Conservation (phyloP, 306 rosid species). For the Spatholobus suberectus region DNA sequence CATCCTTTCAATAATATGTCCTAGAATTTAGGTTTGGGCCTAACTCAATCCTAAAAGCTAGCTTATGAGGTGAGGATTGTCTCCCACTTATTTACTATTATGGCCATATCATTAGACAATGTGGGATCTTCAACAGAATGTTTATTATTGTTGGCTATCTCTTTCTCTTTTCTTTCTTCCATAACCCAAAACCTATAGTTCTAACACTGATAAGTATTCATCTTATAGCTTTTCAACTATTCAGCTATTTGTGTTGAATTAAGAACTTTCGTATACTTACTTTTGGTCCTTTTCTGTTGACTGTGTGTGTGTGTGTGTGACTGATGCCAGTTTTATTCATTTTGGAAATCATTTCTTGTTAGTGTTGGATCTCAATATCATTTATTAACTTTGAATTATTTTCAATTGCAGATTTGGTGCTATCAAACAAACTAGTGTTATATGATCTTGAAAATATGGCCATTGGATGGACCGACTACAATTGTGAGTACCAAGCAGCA, state of each 20-base stretch:
- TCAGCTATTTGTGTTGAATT: conserved; percentile 11
- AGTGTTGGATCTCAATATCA: conserved; percentile 11
- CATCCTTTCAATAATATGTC: neutral
- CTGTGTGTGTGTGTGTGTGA: neutral
- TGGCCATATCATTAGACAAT: too few species aligned
- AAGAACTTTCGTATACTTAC: neutral
- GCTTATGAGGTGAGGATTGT: too few species aligned
- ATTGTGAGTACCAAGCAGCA: conserved; percentile 66
- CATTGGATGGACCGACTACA: conserved; percentile 78
- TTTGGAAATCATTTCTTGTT: neutral
- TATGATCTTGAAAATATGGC: conserved; percentile 75
- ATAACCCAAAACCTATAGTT: neutral
- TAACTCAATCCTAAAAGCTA: too few species aligned
- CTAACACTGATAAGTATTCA: neutral
- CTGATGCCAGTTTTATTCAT: conserved; percentile 17
- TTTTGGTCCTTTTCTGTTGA: neutral
- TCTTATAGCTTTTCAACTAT: conserved; percentile 1
- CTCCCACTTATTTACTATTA: too few species aligned
- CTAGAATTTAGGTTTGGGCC: too few species aligned
- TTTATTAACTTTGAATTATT: conserved; percentile 31
- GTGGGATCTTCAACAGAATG: too few species aligned
- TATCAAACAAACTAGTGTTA: conserved; percentile 73
- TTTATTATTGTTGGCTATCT: neutral
- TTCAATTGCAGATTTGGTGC: conserved; percentile 72
- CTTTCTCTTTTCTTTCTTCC: conserved; percentile 12